Base-by-base conservation (phyloP, 495 filamentous ascomycete species). In the Penicillium canariense region DNA sequence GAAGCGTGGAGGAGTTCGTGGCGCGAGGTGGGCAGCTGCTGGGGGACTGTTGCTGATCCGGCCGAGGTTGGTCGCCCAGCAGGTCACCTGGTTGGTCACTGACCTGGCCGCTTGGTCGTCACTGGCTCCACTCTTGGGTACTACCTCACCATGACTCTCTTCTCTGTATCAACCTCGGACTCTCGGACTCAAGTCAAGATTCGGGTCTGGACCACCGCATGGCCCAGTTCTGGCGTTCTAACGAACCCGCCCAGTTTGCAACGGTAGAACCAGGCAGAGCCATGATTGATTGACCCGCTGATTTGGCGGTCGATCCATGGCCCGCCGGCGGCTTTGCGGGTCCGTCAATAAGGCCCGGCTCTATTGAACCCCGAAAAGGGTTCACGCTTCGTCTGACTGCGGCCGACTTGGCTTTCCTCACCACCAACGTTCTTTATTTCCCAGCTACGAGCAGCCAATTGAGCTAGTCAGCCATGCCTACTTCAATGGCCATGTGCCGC, bases 401-500 rank as follows among this genome's bases (percentile, higher is more conserved):
- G 30, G 27, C 25, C 25, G 30, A 46, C 28, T 6, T 40, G 14
- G n/a, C 11, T 9, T 46, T 20, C 11, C 43, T 12, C 26, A 18
- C 9, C n/a, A 11, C 10, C 3, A 43, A 2, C 11, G 18, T 46
- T 27, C 43, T 46, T 46, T 46, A 26, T 28, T 46, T 26, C 5
- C 26, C 2, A 28, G 46, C 18, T 48, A 30, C 31, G 30, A 6
- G 6, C 31, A 22, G 28, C 22, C 23, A 23, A 47, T 47, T 43
- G 20, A 25, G 3, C 23, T 12, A 18, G 25, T 23, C 31, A 35
- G 20, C 12, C 9, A 34, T 26, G 25, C 23, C 36, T 58, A 45
- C 34, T 43, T 48, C 50, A 52, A 25, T 52, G 48, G 55, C 22
- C 46, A 48, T 26, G 46, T 48, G 32, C 31, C 22, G 17, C 46